Conservation (phyloP, 2,329 filamentous ascomycete species). For the Aspergillus aculeatinus region DNA sequence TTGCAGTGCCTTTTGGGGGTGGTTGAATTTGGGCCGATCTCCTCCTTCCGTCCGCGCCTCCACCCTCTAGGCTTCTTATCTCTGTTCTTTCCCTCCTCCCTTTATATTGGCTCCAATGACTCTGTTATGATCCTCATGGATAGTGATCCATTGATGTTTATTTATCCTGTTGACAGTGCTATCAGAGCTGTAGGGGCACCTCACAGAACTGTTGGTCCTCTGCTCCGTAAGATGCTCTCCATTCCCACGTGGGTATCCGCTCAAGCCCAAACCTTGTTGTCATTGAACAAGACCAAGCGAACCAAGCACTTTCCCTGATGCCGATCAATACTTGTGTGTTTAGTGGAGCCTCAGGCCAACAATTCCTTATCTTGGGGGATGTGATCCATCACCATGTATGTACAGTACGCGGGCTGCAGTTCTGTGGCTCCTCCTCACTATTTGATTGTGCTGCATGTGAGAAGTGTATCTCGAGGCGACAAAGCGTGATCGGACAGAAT, state of each 20-base stretch:
- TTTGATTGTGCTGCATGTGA: conserved; percentile 15
- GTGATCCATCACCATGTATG: not conserved
- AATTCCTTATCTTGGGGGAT: not conserved
- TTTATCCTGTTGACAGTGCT: not conserved
- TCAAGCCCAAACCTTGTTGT: conserved; percentile 8
- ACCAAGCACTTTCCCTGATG: conserved; percentile 21
- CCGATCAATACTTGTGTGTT: conserved; percentile 13
- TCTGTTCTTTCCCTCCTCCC: not conserved
- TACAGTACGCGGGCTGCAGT: too few species aligned
- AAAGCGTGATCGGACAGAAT: conserved; percentile 10
- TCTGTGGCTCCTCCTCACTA: conserved; percentile 7
- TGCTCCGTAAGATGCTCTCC: conserved; percentile 4
- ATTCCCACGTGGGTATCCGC: conserved; percentile 20
- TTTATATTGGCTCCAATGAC: not conserved
- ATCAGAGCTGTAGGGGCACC: not conserved
- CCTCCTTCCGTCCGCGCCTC: not conserved
- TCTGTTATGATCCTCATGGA: not conserved
- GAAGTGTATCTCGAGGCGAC: conserved; percentile 4
- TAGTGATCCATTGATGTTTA: not conserved
- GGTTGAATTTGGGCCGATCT: not conserved
- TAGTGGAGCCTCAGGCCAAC: not conserved
- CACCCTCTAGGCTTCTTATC: not conserved
- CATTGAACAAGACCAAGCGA: conserved; percentile 8
- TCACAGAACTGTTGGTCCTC: conserved; percentile 5
- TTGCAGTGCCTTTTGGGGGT: not conserved